These are phyloP conservation scores for Talaromyces marneffei DNA, from an alignment of 2,329 filamentous ascomycete species.

Conservation along the genomic window DNA sequence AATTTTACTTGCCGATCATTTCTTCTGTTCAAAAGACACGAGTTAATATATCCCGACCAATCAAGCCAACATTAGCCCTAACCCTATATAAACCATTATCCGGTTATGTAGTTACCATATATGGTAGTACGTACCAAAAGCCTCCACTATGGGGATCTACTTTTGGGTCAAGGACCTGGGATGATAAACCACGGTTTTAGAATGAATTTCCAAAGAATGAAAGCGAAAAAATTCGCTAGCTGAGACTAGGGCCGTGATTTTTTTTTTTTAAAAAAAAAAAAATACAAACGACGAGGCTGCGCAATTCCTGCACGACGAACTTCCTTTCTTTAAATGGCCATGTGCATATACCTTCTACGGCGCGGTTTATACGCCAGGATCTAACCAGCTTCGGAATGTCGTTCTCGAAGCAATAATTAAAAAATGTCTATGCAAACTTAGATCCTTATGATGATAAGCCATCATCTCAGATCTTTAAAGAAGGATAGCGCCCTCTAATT, in stretches of 20 bases:
- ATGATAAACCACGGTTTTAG: too few species aligned
- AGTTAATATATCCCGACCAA: background rate
- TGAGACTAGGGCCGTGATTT: background rate
- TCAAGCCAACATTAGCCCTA: background rate
- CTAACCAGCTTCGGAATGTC: background rate
- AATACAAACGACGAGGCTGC: background rate
- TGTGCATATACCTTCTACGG: background rate
- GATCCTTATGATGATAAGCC: background rate
- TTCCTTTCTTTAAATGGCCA: background rate
- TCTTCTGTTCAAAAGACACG: background rate
- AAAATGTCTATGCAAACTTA: background rate
- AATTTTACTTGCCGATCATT: background rate
- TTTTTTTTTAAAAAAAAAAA: too few species aligned
- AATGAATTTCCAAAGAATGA: too few species aligned
- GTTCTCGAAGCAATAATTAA: background rate
- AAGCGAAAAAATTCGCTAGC: background rate
- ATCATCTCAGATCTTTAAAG: background rate
- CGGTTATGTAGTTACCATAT: too few species aligned
- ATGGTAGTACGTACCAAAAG: too few species aligned
- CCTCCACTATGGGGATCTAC: too few species aligned
- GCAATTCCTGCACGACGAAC: background rate
- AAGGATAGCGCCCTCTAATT: background rate
- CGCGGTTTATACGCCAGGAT: background rate
- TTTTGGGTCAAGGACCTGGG: too few species aligned
- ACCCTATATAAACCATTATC: background rate